Conservation (phyloP, 148 eudicot genomes). For the Vaccinium macrocarpon region DNA sequence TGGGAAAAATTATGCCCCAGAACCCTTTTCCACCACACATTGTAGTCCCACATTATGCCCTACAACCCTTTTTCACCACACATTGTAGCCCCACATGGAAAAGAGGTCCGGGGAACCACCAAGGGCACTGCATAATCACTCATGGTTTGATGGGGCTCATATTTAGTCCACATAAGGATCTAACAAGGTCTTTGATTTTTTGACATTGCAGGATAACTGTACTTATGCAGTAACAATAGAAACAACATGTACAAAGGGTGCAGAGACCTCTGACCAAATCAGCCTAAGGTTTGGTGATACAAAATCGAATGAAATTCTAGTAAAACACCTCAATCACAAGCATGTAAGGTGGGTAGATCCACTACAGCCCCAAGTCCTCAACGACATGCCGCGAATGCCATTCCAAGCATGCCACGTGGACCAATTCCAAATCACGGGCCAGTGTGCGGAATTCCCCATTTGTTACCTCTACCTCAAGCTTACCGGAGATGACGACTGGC, state of each 20-base stretch:
- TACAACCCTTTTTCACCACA: too few relatives aligned
- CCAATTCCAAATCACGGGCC: slow-evolving; percentile 41
- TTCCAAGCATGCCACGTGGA: slow-evolving; percentile 63
- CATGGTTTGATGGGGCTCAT: neutral
- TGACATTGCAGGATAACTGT: slow-evolving; percentile 39
- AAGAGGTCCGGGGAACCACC: too few relatives aligned
- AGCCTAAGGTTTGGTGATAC: slow-evolving; percentile 58
- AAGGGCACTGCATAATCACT: too few relatives aligned
- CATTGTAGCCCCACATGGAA: too few relatives aligned
- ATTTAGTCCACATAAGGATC: neutral
- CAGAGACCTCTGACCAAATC: slow-evolving; percentile 44
- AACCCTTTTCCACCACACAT: too few relatives aligned
- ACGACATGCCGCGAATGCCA: slow-evolving; percentile 52
- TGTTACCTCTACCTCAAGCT: slow-evolving; percentile 56
- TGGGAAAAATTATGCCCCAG: too few relatives aligned
- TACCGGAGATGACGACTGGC: slow-evolving; percentile 53
- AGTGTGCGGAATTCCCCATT: slow-evolving; percentile 45
- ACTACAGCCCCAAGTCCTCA: slow-evolving; percentile 42
- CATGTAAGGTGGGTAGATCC: slow-evolving; percentile 48
- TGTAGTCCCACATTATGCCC: too few relatives aligned
- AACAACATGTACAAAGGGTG: slow-evolving; percentile 54
- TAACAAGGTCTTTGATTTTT: neutral
- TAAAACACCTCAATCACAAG: slow-evolving; percentile 44
- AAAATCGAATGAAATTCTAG: slow-evolving; percentile 42
- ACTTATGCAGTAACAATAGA: slow-evolving; percentile 52